Base-by-base conservation (phyloP, 768 basidiomycete genomes). In the Porphyrellus cyaneotinctus region DNA sequence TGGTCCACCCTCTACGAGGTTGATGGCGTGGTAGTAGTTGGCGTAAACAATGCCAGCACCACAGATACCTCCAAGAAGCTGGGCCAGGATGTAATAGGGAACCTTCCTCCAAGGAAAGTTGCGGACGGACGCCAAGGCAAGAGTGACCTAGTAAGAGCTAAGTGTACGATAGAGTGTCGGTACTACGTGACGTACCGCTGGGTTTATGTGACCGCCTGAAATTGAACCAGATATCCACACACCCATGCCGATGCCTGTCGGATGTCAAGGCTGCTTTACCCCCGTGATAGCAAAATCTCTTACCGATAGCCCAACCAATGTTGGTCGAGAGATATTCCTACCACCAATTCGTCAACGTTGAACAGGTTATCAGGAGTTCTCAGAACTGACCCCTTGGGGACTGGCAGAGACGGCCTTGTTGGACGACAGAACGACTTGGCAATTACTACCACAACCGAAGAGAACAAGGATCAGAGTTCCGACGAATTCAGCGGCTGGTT, bases 31-130 rank as follows among this genome's bases (percentile, higher is more conserved):
- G 60, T 79, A 77, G 61, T 85, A 88, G 59, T 83, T 82, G 7
- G 74, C 84, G 57, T 86, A 87, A 30, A 81, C 66, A 37, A 83
- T 62, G 1, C 76, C 78, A 14, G 78, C 79, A 17, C 84, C 87
- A 41, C 77, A 73, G 31, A 85, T 58, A 6, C 70, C 85, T 20
- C 86, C 87, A 44, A 87, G 64, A 18, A 84, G 52, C 64, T 88
- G 87, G 0, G 83, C 78, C 44, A 81, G 61, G 42, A 87, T 78
- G 64, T 83, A 90, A 20, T 59, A 75, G 0, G 90, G 90, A 0
- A 90, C 90, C 64, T 91, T 91, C 58, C 75, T 77, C 85, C 87
- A 87, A 0, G 90, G 87, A 68, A 92, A 91, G 42, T 76, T 77
- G 56, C 89, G 81, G 66, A 83, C 82, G 3, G 80, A 73, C 5